A percentile compares a stretch with the other conserved stretches of the same genome.
phyloP scores from a whole-genome alignment of 169 alveolate genomes.

The Cryptosporidium bovis region DNA sequence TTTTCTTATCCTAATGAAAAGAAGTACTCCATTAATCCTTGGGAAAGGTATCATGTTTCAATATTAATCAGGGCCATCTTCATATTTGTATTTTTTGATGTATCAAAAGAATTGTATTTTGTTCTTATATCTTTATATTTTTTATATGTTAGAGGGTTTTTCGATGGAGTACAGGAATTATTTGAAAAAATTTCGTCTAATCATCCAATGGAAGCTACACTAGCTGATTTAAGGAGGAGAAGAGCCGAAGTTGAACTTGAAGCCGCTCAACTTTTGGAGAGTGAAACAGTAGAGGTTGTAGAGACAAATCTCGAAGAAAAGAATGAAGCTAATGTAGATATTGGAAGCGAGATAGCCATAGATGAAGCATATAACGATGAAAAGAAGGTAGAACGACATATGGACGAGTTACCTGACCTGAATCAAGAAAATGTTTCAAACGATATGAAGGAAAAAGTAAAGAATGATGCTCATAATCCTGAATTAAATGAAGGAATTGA shows the following conservation, averaged over 20 bases:
- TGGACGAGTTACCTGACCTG: too few relatives aligned
- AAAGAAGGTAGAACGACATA: background rate
- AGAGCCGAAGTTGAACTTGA: slow-evolving; percentile 55
- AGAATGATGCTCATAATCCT: background rate
- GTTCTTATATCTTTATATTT: slow-evolving; percentile 39
- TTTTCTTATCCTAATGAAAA: slow-evolving; percentile 58
- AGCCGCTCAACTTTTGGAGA: background rate
- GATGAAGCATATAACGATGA: background rate
- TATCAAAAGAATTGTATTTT: slow-evolving; percentile 51
- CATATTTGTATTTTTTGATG: slow-evolving; percentile 63
- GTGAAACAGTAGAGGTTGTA: background rate
- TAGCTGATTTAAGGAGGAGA: slow-evolving; percentile 60
- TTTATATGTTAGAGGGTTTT: slow-evolving; percentile 41
- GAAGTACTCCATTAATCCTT: slow-evolving; percentile 51
- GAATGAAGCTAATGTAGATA: background rate
- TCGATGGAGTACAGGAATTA: slow-evolving; percentile 44
- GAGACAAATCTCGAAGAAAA: background rate
- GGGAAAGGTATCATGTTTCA: slow-evolving; percentile 71
- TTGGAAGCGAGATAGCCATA: background rate
- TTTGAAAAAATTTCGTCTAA: slow-evolving; percentile 44
- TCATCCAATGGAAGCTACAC: slow-evolving; percentile 65
- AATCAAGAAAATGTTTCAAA: background rate
- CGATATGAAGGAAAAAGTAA: background rate
- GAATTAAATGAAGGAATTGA: background rate
- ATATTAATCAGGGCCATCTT: slow-evolving; percentile 58